phyloP scores from a whole-genome alignment of 2,329 filamentous ascomycete genomes.

The Dothidotthia symphoricarpi region DNA sequence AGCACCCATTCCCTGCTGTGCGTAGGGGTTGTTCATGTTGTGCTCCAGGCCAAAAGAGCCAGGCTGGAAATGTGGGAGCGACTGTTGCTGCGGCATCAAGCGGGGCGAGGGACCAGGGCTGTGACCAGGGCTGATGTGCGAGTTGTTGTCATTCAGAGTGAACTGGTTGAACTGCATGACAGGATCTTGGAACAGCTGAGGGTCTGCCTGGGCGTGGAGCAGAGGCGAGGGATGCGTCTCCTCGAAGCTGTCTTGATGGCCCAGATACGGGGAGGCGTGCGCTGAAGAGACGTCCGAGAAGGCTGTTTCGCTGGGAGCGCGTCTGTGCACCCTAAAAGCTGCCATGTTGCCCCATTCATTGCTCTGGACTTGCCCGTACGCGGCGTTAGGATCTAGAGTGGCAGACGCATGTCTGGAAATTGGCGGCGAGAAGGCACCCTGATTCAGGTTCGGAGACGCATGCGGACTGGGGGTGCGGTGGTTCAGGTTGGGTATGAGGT shows the following conservation, averaged over 20 bases:
- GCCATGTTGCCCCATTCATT: constrained; percentile 60
- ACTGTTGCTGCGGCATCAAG: constrained; percentile 64
- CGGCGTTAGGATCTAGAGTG: constrained; percentile 62
- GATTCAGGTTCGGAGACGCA: constrained; percentile 54
- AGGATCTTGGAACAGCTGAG: constrained; percentile 67
- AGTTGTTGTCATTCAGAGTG: constrained; percentile 56
- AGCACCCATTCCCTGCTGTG: constrained; percentile 49
- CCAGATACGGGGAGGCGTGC: constrained; percentile 77
- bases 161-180: constrained; percentile 76
- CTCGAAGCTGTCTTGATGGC: constrained; percentile 77
- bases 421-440: constrained; percentile 53
- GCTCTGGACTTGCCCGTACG: constrained; percentile 53
- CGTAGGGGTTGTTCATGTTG: constrained; percentile 50
- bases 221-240: constrained; percentile 76
- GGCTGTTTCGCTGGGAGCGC: constrained; percentile 72
- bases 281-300: constrained; percentile 87
- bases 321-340: constrained; percentile 75
- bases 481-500: constrained; percentile 55
- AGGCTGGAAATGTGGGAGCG: constrained; percentile 51
- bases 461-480: constrained; percentile 55
- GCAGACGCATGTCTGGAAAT: constrained; percentile 55
- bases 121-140: constrained; percentile 60
- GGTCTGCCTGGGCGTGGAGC: constrained; percentile 69
- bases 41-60: constrained; percentile 50
- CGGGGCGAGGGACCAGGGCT: constrained; percentile 70